Base-by-base conservation (phyloP, 306 rosid genomes). In the barrel medic (Medicago truncatula) region DNA sequence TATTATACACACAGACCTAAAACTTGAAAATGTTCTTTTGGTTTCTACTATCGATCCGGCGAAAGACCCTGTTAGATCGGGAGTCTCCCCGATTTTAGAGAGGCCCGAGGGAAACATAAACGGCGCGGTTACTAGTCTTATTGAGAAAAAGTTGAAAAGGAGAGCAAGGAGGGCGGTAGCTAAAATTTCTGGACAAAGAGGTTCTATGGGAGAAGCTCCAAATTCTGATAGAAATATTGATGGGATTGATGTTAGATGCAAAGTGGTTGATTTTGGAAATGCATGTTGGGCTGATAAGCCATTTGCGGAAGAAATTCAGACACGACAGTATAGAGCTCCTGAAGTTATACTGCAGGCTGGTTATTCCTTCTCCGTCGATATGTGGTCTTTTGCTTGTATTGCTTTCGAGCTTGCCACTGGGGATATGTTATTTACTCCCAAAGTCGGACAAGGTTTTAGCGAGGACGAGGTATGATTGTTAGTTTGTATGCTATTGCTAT, bases 261-360 rank as follows among this genome's bases (percentile, higher is more conserved):
- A 95, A 86, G 84, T 95, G 75, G 98, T 95, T 54, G 98, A 95
- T 83, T 92, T 95, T 67, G 98, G 98, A 52, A 95, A 92, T 79
- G 97, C 97, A 18, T 95, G 96, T 77, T 89, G 92, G 97, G 96
- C 92, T 9, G 85, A 86, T 78, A 95, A 84, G 87, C 90, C 60
- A 79, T 83, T 90, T 71, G 83, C 89, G 2, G 89, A 83, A 80
- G 96, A 92, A 80, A 92, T 95, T 82, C 98, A 95, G 77, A 95
- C 98, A 9, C 86, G 98, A 88, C 97, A 95, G 81, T 95, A 95
- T 60, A 89, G 98, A 82, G 97, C 98, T 79, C 98, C 98, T 53
- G 98, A 95, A 86, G 98, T 95, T 62, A 72, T 95, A 71, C 67
- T 95, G 77, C 95, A 86, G 81, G 77, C 97, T 44, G 97, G 98